Base-by-base conservation (phyloP, 169 alveolate species). In the Plasmodium vinckei region DNA sequence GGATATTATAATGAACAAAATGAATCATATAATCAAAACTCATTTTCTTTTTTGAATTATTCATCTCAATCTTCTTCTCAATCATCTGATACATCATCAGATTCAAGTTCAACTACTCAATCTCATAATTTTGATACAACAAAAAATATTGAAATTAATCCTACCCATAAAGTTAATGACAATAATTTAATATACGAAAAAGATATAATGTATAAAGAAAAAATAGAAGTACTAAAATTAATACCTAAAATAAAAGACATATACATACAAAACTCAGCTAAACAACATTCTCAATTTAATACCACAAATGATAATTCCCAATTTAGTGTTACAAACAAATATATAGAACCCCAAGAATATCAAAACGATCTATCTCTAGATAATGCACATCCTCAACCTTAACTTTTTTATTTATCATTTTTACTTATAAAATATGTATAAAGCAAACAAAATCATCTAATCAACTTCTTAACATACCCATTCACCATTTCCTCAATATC, bases 241-340 rank as follows among this genome's bases (percentile, higher is more conserved):
- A 21, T 77, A 19, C 89, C 89, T 5, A 77, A 67, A 49, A 9
- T 77, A 47, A 64, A 68, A 57, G 89, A 77, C 39, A 77, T 77
- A 42, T 77, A 77, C 39, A 54, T 23, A n/a, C 89, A 77, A 57
- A 77, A 63, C 15, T 57, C 59, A 15, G 21, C 19, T 13, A 23
- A 33, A 1, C 23, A 65, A 27, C 15, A 39, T 9, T 64, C 33
- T 51, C 23, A 27, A 27, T 33, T 1, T 27, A 73, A 21, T 10
- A 63, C 10, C 33, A 49, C n/a, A 17, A 63, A 9, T 25, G 23
- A 27, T 27, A 27, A 27, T 27, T 4, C 42, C 25, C 25, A 21
- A 21, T 21, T 21, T 21, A 21, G 25, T 21, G 25, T 1, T 1
- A 21, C 42, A 0, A 33, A 33, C 42, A 33, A 33, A 33, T 33